Evolutionary conservation across 495 filamentous ascomycete genomes (phyloP).

Genomic region (Aspergillus egyptiacus): DNA sequence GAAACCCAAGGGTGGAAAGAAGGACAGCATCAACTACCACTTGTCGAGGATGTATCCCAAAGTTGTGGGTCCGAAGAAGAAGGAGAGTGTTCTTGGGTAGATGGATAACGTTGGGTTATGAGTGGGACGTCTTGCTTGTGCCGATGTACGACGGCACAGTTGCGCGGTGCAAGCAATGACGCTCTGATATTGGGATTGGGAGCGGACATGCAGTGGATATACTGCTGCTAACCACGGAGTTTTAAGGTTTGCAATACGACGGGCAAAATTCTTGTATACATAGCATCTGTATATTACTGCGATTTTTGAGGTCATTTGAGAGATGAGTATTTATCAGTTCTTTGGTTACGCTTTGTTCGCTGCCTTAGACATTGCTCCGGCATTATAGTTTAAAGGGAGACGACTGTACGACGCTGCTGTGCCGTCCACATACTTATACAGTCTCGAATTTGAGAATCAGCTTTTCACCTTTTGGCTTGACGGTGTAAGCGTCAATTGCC

Average conservation of each 20-base stretch:
- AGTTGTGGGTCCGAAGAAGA: slow-evolving; percentile 67
- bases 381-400: no score
- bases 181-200: background rate
- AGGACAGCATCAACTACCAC: slow-evolving; percentile 94
- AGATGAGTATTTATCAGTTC: no score
- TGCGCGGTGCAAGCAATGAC: no score
- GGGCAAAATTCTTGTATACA: slow-evolving; percentile 4
- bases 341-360: no score
- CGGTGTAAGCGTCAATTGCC: slow-evolving; percentile 61
- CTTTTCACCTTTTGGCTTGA: slow-evolving; percentile 47
- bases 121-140: background rate
- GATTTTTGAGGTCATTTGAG: no score
- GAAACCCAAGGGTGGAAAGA: slow-evolving; percentile 58
- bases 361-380: no score
- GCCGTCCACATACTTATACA: no score
- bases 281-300: slow-evolving; percentile 9
- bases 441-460: slow-evolving; percentile 39
- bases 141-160: background rate
- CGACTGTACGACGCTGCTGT: no score
- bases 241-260: slow-evolving; percentile 2
- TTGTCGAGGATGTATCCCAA: slow-evolving; percentile 78
- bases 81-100: slow-evolving; percentile 37
- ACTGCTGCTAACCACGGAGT: slow-evolving; percentile 1
- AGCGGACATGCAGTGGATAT: background rate
- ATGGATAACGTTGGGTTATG: background rate